Base-by-base conservation (phyloP, 441 rosid species). In the Euphorbia celastroides region DNA sequence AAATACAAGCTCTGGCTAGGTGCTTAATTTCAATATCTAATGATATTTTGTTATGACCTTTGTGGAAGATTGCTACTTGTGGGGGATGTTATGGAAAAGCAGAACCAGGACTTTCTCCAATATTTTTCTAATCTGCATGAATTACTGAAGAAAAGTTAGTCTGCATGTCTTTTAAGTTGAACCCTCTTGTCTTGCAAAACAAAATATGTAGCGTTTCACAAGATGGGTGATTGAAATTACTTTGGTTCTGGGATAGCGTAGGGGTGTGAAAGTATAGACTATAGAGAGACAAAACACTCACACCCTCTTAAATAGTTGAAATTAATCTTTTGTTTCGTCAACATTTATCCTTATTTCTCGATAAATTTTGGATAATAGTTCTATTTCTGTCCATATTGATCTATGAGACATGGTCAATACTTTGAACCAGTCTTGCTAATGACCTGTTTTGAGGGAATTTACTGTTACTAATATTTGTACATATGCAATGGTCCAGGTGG, bases 401-500 rank as follows among this genome's bases (percentile, higher is more conserved):
- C 10, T 26, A 25, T 11, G 31, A 17, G 2, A 17, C 54, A 48
- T 48, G 54, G 7, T 48, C 22, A n/a, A 44, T 48, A 17, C 54
- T 48, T 48, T 48, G 22, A 48, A 17, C 54, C 23, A 48, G 54
- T 17, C 22, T 48, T 48, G 54, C 22, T 12, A 48, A 48, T 48
- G 54, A 23, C 26, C 66, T 14, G 20, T 46, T 44, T 10, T 16
- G 41, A 0, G 34, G 7, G 7, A 34, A 50, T 31, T 32, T 16
- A 19, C 50, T 23, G 46, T 12, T 51, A 19, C 7, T 38, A 9
- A 23, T 4, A 48, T 30, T 34, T 17, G 12, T 61, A n/a, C 23
- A 25, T 61, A 1, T 60, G 13, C 14, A 26, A 22, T 12, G 55
- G 23, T n/a, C 22, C 64, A 92, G 98, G 99, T 94, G 68, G 99